Evolutionary conservation across 208 protist genomes (phyloP), one percentile per base, ranked within the genome.

Genomic region (Leishmania tropica): DNA sequence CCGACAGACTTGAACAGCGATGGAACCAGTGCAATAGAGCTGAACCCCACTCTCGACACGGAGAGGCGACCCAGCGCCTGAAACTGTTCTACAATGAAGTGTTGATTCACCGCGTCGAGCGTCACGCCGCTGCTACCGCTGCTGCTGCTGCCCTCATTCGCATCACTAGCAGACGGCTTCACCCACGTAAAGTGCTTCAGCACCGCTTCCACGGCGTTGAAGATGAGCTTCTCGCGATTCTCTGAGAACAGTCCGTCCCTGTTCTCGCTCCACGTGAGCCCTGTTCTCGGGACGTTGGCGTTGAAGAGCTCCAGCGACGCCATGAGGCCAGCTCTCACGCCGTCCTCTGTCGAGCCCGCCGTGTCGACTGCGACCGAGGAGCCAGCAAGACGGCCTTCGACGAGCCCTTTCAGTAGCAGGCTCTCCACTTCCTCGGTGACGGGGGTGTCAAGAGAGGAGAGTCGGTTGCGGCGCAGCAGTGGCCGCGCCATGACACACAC

Each of bases 171-270:
- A 4, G 40, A 81, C 68, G 72, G 85, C 70, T 78, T 87, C 45
- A 85, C 85, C 51, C 68, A 76, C 53, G 85, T 81, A 76, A 90
- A 92, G 73, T 93, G 87, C 21, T 89, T 65, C 70, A 98, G 83
- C 10, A 98, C 85, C 1, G 93, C 85, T 31, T 83, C 74, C 19
- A 97, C 60, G 0, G 95, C 95, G 54, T 81, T 89, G 75, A 88
- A 93, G 64, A 98, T 97, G 68, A 97, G 89, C 80, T 94, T 93
- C 83, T 98, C 94, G 1, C 96, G 86, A 81, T 99, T 99, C 78
- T 98, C 96, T 0, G 95, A 85, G 87, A 99, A 99, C 10, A 98
- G 53, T 17, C 93, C 88, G 65, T 98, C 97, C 71, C 85, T 87
- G 83, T 97, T 98, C 83, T 99, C 94, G 42, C 89, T 94, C 79